These are phyloP conservation scores for Pythium guiyangense DNA, from an alignment of 352 stramenopile genomes.

Conservation along the genomic window DNA sequence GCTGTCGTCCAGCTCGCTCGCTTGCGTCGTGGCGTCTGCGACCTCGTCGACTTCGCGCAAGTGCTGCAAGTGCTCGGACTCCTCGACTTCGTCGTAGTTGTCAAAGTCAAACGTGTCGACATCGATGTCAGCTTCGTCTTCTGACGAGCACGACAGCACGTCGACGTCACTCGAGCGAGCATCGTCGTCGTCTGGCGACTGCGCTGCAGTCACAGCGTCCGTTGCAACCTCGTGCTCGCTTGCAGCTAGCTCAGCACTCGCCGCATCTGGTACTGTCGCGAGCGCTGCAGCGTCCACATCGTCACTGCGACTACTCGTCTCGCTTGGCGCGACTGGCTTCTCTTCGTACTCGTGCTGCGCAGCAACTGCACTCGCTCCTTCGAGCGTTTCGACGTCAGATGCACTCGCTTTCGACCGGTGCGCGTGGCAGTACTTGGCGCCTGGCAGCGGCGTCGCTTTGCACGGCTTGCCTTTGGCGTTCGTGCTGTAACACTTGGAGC, in stretches of 20 bases:
- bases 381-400: neutral
- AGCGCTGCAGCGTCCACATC: neutral
- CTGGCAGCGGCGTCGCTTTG: conserved; percentile 19
- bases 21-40: conserved; percentile 26
- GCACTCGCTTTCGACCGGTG: conserved; percentile 15
- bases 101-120: conserved; percentile 29
- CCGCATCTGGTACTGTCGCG: neutral
- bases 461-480: conserved; percentile 50
- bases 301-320: neutral
- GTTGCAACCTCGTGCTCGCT: neutral
- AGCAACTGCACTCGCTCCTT: neutral
- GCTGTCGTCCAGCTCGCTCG: conserved; percentile 14
- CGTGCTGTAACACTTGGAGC: conserved; percentile 20
- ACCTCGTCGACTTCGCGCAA: conserved; percentile 76
- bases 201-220: neutral
- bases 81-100: conserved; percentile 64
- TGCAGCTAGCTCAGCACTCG: neutral
- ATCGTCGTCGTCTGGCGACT: neutral
- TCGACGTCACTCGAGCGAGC: conserved; percentile 2
- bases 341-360: neutral
- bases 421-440: conserved; percentile 30
- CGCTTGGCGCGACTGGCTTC: neutral
- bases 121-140: conserved; percentile 35
- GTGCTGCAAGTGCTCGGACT: conserved; percentile 81
- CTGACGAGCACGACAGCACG: conserved; percentile 17